phyloP scores from a whole-genome alignment of 345 rosid species.

The Eucalyptus polyanthemos region DNA sequence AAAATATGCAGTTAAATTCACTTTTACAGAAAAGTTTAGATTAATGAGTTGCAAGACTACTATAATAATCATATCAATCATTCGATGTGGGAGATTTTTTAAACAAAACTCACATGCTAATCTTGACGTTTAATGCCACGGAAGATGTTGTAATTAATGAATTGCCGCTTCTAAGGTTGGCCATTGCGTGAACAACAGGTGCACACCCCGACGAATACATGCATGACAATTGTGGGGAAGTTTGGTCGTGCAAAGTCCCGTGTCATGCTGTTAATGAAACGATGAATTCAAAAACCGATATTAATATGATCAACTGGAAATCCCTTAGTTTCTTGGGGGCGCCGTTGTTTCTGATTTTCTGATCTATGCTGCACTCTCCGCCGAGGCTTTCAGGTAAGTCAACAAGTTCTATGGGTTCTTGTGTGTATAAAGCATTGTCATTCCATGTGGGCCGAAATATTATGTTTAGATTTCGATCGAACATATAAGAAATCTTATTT shows the following conservation, averaged over 20 bases:
- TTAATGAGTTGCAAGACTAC: not conserved
- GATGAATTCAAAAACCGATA: not conserved
- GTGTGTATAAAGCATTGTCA: not conserved
- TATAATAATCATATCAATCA: not conserved
- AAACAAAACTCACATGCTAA: not conserved
- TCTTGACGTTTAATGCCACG: not conserved
- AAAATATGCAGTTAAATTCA: not conserved
- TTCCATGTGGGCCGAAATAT: not conserved
- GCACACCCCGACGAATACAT: not conserved
- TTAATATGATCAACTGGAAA: not conserved
- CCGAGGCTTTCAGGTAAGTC: not conserved
- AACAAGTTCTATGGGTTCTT: not conserved
- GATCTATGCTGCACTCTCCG: not conserved
- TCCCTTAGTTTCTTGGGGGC: not conserved
- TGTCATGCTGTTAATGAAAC: not conserved
- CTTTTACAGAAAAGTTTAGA: fast-evolving
- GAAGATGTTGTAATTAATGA: not conserved
- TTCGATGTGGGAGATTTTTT: not conserved
- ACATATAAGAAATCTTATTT: not conserved
- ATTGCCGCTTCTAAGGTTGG: not conserved
- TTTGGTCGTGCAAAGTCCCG: not conserved
- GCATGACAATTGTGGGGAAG: not conserved
- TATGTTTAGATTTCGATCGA: not conserved
- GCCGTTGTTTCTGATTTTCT: not conserved
- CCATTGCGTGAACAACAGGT: not conserved